Conservation (phyloP, 225 moss, liverwort and hornwort species). For the Sphagnum contortum region DNA sequence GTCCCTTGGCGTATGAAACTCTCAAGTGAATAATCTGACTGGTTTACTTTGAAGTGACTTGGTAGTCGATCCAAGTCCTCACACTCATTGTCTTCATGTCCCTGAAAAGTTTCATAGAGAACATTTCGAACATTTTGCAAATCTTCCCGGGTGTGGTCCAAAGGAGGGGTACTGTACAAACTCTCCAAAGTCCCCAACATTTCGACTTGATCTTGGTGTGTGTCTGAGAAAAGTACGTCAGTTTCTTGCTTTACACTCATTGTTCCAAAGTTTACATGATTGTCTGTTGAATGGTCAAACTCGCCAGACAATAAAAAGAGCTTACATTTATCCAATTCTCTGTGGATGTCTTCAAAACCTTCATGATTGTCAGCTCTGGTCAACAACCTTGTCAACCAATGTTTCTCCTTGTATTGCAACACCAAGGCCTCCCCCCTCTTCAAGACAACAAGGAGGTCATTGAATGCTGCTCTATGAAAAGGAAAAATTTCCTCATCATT, state of each 20-base stretch:
- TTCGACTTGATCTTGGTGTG: background rate
- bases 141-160: too few relatives aligned
- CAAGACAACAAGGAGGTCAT: background rate
- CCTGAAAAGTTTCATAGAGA: too few relatives aligned
- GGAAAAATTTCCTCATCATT: background rate
- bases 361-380: background rate
- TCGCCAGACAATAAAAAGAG: background rate
- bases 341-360: background rate
- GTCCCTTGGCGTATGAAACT: too few relatives aligned
- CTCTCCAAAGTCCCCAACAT: slow-evolving; percentile 1
- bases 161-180: background rate
- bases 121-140: too few relatives aligned
- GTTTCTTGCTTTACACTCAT: slow-evolving; percentile 2
- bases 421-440: background rate
- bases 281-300: background rate
- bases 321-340: background rate
- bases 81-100: background rate
- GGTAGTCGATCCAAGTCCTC: too few relatives aligned
- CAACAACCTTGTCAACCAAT: background rate
- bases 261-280: background rate
- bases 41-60: too few relatives aligned
- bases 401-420: background rate
- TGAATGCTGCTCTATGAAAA: background rate
- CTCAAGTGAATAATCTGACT: too few relatives aligned
- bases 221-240: background rate